phyloP scores from a whole-genome alignment of 257 asterid species.

The Plantago elongata region DNA sequence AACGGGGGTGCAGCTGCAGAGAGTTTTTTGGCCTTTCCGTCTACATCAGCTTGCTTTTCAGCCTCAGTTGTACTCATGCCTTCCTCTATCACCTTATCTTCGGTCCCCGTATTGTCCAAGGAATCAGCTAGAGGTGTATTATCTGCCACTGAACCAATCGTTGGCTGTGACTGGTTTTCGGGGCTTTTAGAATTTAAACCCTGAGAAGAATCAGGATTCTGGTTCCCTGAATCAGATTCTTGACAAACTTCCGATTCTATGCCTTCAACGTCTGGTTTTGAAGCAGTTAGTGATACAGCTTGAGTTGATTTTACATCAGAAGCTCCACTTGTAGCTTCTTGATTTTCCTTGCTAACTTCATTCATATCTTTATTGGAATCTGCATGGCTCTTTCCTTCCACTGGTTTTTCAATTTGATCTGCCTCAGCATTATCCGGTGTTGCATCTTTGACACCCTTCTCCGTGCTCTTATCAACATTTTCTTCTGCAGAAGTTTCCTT shows the following conservation, averaged over 20 bases:
- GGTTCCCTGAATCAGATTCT: conserved; percentile 20
- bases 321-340: conserved; percentile 15
- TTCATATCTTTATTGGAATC: conserved; percentile 21
- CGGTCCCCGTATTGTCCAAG: conserved; percentile 16
- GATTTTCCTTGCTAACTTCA: conserved; percentile 22
- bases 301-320: conserved; percentile 24
- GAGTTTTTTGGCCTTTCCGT: conserved; percentile 66
- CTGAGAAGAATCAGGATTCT: conserved; percentile 24
- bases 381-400: conserved; percentile 27
- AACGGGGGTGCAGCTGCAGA: conserved; percentile 87
- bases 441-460: conserved; percentile 19
- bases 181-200: conserved; percentile 14
- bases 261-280: conserved; percentile 27
- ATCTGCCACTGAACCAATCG: conserved; percentile 21
- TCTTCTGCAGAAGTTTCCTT: conserved; percentile 36
- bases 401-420: conserved; percentile 21
- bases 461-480: conserved; percentile 26
- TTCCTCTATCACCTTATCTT: conserved; percentile 26
- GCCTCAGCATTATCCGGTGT: conserved; percentile 16
- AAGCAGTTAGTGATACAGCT: conserved; percentile 18
- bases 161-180: conserved; percentile 5
- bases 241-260: conserved; percentile 19
- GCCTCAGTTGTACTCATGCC: conserved; percentile 31
- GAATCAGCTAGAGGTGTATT: conserved; percentile 17
- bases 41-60: conserved; percentile 47